These are phyloP conservation scores for Rubia occidens DNA, from an alignment of 305 asterid genomes.

Conservation along the genomic window DNA sequence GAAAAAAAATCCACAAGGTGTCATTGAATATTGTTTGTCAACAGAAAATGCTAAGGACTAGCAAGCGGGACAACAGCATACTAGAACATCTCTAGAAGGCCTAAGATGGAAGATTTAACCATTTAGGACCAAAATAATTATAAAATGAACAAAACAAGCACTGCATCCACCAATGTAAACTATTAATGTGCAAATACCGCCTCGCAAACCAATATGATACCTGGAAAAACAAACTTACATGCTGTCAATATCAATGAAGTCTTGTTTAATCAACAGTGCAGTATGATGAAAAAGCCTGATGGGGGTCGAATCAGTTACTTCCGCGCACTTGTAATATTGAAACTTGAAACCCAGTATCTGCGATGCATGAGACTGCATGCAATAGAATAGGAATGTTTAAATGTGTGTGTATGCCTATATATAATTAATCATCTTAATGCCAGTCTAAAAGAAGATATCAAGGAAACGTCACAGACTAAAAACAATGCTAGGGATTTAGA, in stretches of 20 bases:
- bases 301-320: constrained; percentile 58
- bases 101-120: background rate
- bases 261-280: constrained; percentile 80
- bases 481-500: constrained; percentile 3
- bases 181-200: background rate
- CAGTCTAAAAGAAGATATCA: background rate
- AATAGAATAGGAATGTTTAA: constrained; percentile 12
- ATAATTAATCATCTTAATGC: constrained; percentile 4
- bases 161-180: background rate
- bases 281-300: constrained; percentile 71
- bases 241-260: constrained; percentile 77
- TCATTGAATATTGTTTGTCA: background rate
- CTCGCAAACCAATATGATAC: background rate
- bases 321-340: constrained; percentile 80
- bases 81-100: background rate
- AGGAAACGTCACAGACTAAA: background rate
- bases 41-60: background rate
- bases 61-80: background rate
- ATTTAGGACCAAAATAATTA: background rate
- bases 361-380: constrained; percentile 85
- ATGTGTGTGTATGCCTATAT: background rate
- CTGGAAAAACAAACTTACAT: constrained; percentile 46
- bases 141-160: constrained; percentile 4
- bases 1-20: no score
- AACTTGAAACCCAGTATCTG: constrained; percentile 94